A percentile compares a stretch with the other conserved stretches of the same genome.
These are phyloP conservation scores for Xylariaceae sp. DNA, from an alignment of 2,329 filamentous ascomycete genomes.

Conservation along the genomic window DNA sequence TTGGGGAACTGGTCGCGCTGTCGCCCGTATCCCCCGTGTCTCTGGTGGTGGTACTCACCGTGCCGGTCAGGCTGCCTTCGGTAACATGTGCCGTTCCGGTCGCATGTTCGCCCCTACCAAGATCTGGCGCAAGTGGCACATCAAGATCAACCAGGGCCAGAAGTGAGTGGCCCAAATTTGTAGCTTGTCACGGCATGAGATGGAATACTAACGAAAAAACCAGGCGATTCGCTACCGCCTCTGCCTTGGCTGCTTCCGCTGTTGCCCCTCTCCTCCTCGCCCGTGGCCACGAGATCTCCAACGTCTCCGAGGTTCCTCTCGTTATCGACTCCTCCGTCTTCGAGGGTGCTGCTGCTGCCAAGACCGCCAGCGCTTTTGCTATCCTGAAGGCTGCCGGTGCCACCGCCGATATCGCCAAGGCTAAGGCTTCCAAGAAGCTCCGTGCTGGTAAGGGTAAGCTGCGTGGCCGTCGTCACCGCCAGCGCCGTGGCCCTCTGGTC, in stretches of 20 bases:
- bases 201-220: conserved; percentile 4
- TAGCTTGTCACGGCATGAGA: too few relatives aligned
- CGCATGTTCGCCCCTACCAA: conserved; percentile 99
- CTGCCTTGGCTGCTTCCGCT: conserved; percentile 93
- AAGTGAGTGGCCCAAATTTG: conserved; percentile 57
- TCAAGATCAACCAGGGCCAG: conserved; percentile 99
- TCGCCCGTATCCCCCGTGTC: conserved; percentile 99
- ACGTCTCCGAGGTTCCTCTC: conserved; percentile 92
- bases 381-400: conserved; percentile 92
- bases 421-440: conserved; percentile 93
- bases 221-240: conserved; percentile 95
- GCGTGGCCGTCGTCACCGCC: conserved; percentile 90
- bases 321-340: conserved; percentile 91
- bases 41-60: conserved; percentile 99
- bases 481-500: conserved; percentile 95
- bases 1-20: conserved; percentile 99
- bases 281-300: conserved; percentile 92
- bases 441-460: conserved; percentile 99
- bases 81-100: conserved; percentile 99
- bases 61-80: conserved; percentile 98
- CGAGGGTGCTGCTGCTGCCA: conserved; percentile 71
- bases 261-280: conserved; percentile 92
- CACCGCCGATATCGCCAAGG: conserved; percentile 87
- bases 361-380: conserved; percentile 81
- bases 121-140: conserved; percentile 99